Percentiles rank a stretch among this genome's conserved stretches.
These are phyloP conservation scores for Kluyveromyces lactis DNA, from an alignment of 805 yeast species.

Conservation along the genomic window DNA sequence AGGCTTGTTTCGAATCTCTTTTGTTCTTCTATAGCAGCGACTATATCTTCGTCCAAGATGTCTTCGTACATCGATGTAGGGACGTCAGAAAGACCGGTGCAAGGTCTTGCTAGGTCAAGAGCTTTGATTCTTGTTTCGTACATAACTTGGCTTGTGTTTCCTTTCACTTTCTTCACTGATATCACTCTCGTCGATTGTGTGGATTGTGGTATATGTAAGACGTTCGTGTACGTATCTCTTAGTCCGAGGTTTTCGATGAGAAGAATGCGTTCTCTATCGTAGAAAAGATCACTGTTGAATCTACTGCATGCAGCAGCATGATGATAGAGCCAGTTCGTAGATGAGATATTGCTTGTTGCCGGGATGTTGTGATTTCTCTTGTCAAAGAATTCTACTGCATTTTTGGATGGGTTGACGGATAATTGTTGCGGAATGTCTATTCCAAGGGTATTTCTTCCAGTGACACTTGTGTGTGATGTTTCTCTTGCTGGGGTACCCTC, in stretches of 20 bases:
- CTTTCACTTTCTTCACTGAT: conserved; percentile 15
- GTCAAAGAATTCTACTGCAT: conserved; percentile 33
- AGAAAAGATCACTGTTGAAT: conserved; percentile 54
- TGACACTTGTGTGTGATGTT: conserved; percentile 17
- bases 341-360: conserved; percentile 34
- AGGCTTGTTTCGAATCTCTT: conserved; percentile 38
- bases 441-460: conserved; percentile 12
- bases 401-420: conserved; percentile 26
- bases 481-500: conserved; percentile 43
- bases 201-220: conserved; percentile 57
- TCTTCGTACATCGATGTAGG: conserved; percentile 51
- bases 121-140: conserved; percentile 41
- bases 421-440: conserved; percentile 8
- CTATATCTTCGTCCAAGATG: conserved; percentile 47
- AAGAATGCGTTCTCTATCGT: conserved; percentile 45
- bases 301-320: conserved; percentile 73
- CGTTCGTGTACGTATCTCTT: conserved; percentile 81
- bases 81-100: conserved; percentile 58
- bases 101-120: conserved; percentile 38
- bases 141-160: conserved; percentile 30
- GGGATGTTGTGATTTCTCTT: conserved; percentile 27
- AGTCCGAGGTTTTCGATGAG: conserved; percentile 43
- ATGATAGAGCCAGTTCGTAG: conserved; percentile 77
- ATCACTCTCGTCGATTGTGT: conserved; percentile 61
- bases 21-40: conserved; percentile 54